These are phyloP conservation scores for Paraconiothyrium sp. DNA, from an alignment of 2,329 filamentous ascomycete species.

Conservation along the genomic window DNA sequence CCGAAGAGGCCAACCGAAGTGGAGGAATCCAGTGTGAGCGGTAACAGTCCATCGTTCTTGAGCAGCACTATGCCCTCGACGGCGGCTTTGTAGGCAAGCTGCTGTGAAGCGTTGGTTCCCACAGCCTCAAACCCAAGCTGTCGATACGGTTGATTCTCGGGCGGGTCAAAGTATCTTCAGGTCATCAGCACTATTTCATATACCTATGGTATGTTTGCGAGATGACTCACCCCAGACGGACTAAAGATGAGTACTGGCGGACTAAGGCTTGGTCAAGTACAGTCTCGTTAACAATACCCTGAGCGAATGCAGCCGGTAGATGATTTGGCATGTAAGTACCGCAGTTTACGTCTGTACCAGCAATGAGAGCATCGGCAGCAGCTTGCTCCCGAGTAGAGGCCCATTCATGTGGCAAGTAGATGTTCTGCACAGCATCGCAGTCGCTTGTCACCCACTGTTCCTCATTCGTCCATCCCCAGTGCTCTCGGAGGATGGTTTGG, in stretches of 20 bases:
- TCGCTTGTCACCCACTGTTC: constrained; percentile 72
- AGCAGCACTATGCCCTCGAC: constrained; percentile 61
- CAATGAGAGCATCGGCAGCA: constrained; percentile 36
- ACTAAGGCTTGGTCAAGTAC: constrained; percentile 61
- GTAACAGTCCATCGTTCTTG: constrained; percentile 62
- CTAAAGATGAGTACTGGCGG: constrained; percentile 65
- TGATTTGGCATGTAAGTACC: constrained; percentile 36
- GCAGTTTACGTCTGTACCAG: constrained; percentile 36
- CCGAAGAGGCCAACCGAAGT: constrained; percentile 67
- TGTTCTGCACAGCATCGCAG: constrained; percentile 70
- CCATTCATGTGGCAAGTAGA: constrained; percentile 61
- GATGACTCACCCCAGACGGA: constrained; percentile 56
- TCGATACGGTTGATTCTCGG: constrained; percentile 35
- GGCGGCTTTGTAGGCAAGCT: constrained; percentile 64
- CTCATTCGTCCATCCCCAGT: constrained; percentile 69
- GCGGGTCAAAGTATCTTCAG: constrained; percentile 49
- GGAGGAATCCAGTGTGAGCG: constrained; percentile 51
- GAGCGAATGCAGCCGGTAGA: constrained; percentile 26
- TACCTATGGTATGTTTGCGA: too few relatives aligned
- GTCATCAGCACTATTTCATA: constrained; percentile 46
- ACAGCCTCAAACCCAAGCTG: constrained; percentile 42
- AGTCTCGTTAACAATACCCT: constrained; percentile 47
- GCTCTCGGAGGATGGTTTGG: constrained; percentile 68
- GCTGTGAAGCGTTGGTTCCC: constrained; percentile 59
- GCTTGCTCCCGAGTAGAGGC: constrained; percentile 37